Base-by-base conservation (phyloP, 345 rosid genomes). In the Theobroma cacao region DNA sequence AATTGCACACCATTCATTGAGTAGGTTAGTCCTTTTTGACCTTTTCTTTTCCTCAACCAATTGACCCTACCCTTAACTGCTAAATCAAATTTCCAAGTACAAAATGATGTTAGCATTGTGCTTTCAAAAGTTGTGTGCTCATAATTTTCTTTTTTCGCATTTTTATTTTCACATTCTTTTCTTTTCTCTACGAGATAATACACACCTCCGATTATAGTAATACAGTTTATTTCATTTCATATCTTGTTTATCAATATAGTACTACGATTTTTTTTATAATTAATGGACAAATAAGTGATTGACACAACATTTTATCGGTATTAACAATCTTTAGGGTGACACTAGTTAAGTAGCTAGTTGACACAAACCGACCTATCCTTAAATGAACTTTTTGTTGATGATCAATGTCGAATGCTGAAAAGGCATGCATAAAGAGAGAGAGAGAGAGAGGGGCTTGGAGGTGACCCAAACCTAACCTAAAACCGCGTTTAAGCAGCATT, bases 21-120 rank as follows among this genome's bases (percentile, higher is more conserved):
- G 72, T 75, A 71, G 83, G 65, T 75, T 38, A 26, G 53, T 38
- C 59, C 75, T 80, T 75, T 34, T 80, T 74, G 75, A 68, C 62
- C 31, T 74, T 28, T 41, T 59, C 22, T 48, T 50, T 47, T 71
- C 34, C 14, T 50, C 22, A 26, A 45, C 34, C 31, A 43, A 20
- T 50, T 48, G 56, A 50, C 41, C 38, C 53, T 43, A 64, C 15
- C 47, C 45, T 50, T 64, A 38, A 36, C 69, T 64, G 15, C 45
- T 17, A 8, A 34, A 38, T 36, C 69, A n/a, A 34, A 34, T 64
- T 64, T 59, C 10, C 65, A 60, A 60, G 20, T 60, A 12, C 65
- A 58, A 14, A 28, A 60, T 60, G 64, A 60, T 28, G 64, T 28
- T 60, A 28, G 18, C 65, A 12, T 60, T 60, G 5, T 47, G 64